Conservation (phyloP, 352 stramenopile species). For the Blastocystis sp. region DNA sequence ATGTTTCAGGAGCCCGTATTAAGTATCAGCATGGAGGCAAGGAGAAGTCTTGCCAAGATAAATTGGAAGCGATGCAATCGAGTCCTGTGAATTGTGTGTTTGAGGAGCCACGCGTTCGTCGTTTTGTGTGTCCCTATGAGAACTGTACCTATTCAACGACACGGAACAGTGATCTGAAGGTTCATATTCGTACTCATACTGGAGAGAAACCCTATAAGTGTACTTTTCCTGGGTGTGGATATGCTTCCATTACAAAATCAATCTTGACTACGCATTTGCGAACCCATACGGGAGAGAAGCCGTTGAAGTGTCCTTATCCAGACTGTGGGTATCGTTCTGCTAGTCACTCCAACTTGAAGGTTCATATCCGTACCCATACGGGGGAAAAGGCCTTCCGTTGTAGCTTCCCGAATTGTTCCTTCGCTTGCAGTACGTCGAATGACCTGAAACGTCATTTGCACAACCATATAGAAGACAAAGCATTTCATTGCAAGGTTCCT, state of each 20-base stretch:
- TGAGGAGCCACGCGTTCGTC: conserved; percentile 47
- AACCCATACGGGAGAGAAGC: conserved; percentile 58
- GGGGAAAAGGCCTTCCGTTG: conserved; percentile 56
- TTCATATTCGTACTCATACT: conserved; percentile 60
- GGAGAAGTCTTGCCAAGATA: background rate
- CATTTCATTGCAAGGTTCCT: conserved; percentile 45
- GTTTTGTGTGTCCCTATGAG: conserved; percentile 45
- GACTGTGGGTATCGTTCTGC: conserved; percentile 48
- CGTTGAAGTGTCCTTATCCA: conserved; percentile 50
- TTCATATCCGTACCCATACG: conserved; percentile 59
- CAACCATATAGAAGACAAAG: conserved; percentile 47
- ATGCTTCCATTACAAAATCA: conserved; percentile 56
- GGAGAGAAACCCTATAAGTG: conserved; percentile 63
- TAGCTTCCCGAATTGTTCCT: conserved; percentile 51
- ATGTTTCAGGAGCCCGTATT: conserved; percentile 40
- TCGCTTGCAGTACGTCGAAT: conserved; percentile 48
- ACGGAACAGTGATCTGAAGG: conserved; percentile 56
- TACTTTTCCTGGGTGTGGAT: conserved; percentile 46
- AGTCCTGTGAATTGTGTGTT: conserved; percentile 51
- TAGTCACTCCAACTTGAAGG: conserved; percentile 53
- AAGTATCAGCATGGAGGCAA: conserved; percentile 56
- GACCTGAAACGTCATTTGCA: conserved; percentile 53
- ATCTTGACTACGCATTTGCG: conserved; percentile 51
- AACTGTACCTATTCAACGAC: conserved; percentile 55
- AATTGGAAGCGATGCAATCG: conserved; percentile 33